These are phyloP conservation scores for Nitzschia sp. DNA, from an alignment of 108 stramenopile genomes.

Conservation along the genomic window DNA sequence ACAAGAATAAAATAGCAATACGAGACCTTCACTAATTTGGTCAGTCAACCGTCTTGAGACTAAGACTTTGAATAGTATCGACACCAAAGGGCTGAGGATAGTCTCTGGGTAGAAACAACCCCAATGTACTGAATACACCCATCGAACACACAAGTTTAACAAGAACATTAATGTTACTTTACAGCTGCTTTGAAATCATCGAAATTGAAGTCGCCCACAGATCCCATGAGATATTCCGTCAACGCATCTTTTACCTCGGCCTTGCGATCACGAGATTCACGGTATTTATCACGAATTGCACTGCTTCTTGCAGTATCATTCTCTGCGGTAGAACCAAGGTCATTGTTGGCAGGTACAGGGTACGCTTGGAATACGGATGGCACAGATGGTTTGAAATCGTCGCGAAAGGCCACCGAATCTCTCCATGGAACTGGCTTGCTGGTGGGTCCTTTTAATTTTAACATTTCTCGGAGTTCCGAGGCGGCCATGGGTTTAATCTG, in stretches of 20 bases:
- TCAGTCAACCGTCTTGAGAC: too few relatives aligned
- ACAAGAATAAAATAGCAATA: too few relatives aligned
- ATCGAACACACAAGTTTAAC: too few relatives aligned
- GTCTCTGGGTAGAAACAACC: too few relatives aligned
- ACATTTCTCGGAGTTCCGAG: conserved; percentile 12
- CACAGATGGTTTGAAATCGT: conserved; percentile 2
- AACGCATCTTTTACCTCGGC: neutral
- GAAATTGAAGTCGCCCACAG: neutral
- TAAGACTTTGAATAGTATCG: too few relatives aligned
- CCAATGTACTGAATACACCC: too few relatives aligned
- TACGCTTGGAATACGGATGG: neutral
- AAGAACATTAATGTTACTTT: too few relatives aligned
- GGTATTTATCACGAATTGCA: neutral
- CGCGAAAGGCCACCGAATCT: conserved; percentile 2
- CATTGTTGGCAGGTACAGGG: neutral
- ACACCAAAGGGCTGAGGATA: too few relatives aligned
- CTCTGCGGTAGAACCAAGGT: neutral
- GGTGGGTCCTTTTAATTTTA: conserved; percentile 5
- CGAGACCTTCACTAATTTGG: too few relatives aligned
- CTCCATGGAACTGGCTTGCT: neutral
- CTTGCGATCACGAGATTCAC: neutral
- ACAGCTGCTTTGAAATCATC: too few relatives aligned
- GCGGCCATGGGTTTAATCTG: conserved; percentile 16
- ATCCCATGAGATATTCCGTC: conserved; percentile 1
- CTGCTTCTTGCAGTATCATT: neutral